phyloP scores from a whole-genome alignment of 345 rosid species.

The Adansonia digitata region DNA sequence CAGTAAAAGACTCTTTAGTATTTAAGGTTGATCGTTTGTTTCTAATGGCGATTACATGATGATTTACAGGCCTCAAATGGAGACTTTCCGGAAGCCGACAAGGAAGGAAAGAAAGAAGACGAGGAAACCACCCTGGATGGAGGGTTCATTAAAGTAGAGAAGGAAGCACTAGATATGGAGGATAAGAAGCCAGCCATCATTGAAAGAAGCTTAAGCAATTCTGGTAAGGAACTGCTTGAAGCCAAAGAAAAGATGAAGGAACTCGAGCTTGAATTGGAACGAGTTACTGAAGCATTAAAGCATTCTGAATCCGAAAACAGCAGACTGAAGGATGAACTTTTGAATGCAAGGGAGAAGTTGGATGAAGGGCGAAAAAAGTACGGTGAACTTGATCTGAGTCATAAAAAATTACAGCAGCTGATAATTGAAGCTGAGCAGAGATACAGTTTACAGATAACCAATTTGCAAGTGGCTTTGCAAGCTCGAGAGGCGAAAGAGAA shows the following conservation, averaged over 20 bases:
- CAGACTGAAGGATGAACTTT: conserved; percentile 45
- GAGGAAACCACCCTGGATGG: conserved; percentile 66
- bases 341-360: conserved; percentile 45
- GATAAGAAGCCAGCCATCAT: conserved; percentile 21
- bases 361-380: conserved; percentile 52
- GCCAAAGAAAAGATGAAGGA: conserved; percentile 77
- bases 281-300: conserved; percentile 58
- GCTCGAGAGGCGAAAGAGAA: conserved; percentile 61
- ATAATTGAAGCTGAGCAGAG: conserved; percentile 58
- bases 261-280: conserved; percentile 68
- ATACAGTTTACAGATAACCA: conserved; percentile 43
- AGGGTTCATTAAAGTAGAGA: no score
- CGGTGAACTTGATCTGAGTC: conserved; percentile 53
- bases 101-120: conserved; percentile 55
- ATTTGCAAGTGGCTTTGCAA: conserved; percentile 57
- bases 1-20: not conserved
- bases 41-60: conserved; percentile 6
- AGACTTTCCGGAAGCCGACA: conserved; percentile 29
- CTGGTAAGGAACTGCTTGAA: conserved; percentile 65
- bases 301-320: conserved; percentile 60
- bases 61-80: conserved; percentile 48
- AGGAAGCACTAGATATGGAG: no score
- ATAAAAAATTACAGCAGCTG: conserved; percentile 60
- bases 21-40: not conserved
- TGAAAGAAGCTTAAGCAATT: conserved; percentile 48